Evolutionary conservation across 805 yeast genomes (phyloP).

Genomic region (Barnettozyma sp.): DNA sequence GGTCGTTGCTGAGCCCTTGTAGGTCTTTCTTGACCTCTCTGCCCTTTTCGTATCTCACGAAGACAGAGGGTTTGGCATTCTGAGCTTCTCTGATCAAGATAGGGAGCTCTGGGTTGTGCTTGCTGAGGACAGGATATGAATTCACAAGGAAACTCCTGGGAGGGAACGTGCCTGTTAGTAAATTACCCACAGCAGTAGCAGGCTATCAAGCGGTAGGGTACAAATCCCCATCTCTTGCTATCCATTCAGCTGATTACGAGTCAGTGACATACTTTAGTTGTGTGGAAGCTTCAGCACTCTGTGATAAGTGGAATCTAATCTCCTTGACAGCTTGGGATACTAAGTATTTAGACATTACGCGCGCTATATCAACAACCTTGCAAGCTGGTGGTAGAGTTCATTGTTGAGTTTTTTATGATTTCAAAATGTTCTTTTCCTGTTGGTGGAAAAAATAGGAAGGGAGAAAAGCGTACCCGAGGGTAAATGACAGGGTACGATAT

Average conservation of each 20-base stretch:
- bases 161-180: conserved; percentile 1
- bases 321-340: conserved; percentile 56
- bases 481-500: neutral
- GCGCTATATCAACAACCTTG: no score
- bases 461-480: neutral
- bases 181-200: neutral
- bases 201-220: conserved; percentile 1
- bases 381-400: neutral
- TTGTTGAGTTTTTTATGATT: neutral
- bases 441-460: neutral
- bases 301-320: conserved; percentile 75
- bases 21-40: conserved; percentile 29
- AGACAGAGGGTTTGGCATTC: conserved; percentile 58
- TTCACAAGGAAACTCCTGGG: conserved; percentile 50
- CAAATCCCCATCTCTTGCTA: no score
- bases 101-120: conserved; percentile 60
- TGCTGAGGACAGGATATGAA: conserved; percentile 59
- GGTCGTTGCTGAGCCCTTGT: conserved; percentile 28
- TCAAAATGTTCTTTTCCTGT: neutral
- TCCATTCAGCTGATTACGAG: no score
- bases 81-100: conserved; percentile 71
- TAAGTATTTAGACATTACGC: conserved; percentile 26
- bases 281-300: conserved; percentile 64
- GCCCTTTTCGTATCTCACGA: conserved; percentile 56
- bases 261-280: conserved; percentile 47